phyloP scores from a whole-genome alignment of 2,329 filamentous ascomycete species.

The Trichoderma brevicompactum region DNA sequence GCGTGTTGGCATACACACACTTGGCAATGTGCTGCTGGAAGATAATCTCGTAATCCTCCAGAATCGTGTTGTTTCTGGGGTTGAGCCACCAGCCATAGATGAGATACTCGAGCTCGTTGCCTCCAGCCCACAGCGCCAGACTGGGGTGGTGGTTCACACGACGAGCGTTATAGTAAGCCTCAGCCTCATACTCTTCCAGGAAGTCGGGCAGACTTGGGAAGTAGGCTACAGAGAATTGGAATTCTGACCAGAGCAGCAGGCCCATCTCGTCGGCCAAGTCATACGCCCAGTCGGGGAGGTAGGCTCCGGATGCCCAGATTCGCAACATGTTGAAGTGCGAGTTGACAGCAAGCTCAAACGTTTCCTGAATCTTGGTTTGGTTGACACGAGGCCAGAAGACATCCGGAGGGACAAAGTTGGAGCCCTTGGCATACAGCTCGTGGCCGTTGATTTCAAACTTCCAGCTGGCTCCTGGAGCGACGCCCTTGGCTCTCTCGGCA shows the following conservation, averaged over 20 bases:
- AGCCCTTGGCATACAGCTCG: conserved; percentile 59
- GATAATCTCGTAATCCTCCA: conserved; percentile 59
- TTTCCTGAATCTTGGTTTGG: conserved; percentile 51
- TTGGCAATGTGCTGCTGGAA: conserved; percentile 60
- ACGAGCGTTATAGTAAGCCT: conserved; percentile 63
- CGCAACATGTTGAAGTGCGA: conserved; percentile 66
- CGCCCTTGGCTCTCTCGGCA: conserved; percentile 55
- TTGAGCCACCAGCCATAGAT: conserved; percentile 46
- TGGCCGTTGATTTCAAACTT: conserved; percentile 69
- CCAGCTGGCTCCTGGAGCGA: conserved; percentile 50
- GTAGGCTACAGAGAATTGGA: conserved; percentile 64
- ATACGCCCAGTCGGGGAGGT: conserved; percentile 65
- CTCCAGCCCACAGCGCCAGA: conserved; percentile 57
- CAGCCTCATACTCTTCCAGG: conserved; percentile 57
- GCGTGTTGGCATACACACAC: conserved; percentile 60
- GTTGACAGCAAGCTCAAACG: conserved; percentile 55
- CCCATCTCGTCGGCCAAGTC: conserved; percentile 65
- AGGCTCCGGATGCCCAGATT: conserved; percentile 64
- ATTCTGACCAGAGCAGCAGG: conserved; percentile 65
- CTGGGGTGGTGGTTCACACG: conserved; percentile 64
- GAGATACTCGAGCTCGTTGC: conserved; percentile 64
- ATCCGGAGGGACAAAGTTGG: conserved; percentile 33
- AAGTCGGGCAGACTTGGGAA: conserved; percentile 60
- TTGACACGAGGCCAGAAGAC: conserved; percentile 52
- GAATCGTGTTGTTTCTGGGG: conserved; percentile 47